A percentile compares a stretch with the other conserved stretches of the same genome.
Conservation (phyloP, 495 filamentous ascomycete species). For the Talaromyces adpressus region DNA sequence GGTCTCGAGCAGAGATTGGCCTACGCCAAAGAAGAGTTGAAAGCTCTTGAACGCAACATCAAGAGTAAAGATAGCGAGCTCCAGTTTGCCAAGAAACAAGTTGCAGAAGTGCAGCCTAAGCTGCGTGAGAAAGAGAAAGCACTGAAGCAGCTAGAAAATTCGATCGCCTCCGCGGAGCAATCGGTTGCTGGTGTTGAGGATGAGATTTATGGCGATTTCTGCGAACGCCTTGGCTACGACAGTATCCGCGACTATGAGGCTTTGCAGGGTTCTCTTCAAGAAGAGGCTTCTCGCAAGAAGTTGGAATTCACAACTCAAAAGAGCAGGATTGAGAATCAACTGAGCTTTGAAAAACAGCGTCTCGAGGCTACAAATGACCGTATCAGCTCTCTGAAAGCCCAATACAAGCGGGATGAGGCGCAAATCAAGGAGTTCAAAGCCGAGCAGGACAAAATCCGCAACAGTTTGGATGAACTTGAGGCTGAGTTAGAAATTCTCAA, state of each 20-base stretch:
- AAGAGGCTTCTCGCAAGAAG: constrained; percentile 80
- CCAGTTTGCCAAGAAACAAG: constrained; percentile 59
- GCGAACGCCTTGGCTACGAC: constrained; percentile 75
- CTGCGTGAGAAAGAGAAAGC: constrained; percentile 62
- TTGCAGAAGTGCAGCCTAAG: constrained; percentile 70
- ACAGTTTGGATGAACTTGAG: constrained; percentile 61
- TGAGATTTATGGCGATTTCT: constrained; percentile 81
- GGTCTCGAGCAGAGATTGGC: constrained; percentile 73
- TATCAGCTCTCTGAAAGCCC: constrained; percentile 57
- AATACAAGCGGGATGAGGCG: constrained; percentile 54
- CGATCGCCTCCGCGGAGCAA: constrained; percentile 61
- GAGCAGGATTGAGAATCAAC: constrained; percentile 67
- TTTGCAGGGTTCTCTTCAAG: constrained; percentile 83
- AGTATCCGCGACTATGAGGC: constrained; percentile 90
- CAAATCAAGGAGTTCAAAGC: constrained; percentile 62
- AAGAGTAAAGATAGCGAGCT: constrained; percentile 80
- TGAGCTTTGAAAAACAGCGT: constrained; percentile 70
- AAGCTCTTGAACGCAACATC: constrained; percentile 77
- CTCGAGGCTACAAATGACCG: constrained; percentile 62
- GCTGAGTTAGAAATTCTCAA: constrained; percentile 72
- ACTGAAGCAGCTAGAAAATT: constrained; percentile 57
- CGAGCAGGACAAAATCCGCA: constrained; percentile 67
- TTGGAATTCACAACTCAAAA: constrained; percentile 81
- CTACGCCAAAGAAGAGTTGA: constrained; percentile 67
- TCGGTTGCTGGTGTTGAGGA: constrained; percentile 83